A percentile compares a stretch with the other conserved stretches of the same genome.
phyloP scores from a whole-genome alignment of 371 early-diverging fungal species.

The Umbelopsis sp. region DNA sequence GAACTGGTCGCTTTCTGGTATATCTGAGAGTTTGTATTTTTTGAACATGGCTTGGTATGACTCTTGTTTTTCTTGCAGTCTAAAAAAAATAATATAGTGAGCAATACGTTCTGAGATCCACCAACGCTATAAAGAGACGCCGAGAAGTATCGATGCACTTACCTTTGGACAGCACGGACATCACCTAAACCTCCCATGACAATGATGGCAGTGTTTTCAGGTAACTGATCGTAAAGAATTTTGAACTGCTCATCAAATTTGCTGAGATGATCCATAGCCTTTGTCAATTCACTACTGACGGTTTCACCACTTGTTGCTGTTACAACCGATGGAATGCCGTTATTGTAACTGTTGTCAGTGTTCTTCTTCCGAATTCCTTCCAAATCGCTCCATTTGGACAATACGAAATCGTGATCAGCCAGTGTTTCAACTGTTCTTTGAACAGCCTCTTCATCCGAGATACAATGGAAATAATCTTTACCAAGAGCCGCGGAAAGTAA shows the following conservation, averaged over 20 bases:
- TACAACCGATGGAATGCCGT: constrained; percentile 26
- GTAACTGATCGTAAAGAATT: constrained; percentile 41
- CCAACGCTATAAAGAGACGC: too few relatives aligned
- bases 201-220: constrained; percentile 48
- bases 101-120: too few relatives aligned
- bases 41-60: constrained; percentile 9
- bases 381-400: constrained; percentile 29
- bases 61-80: constrained; percentile 11
- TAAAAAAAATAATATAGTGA: background rate
- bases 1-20: constrained; percentile 10
- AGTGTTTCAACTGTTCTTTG: constrained; percentile 31
- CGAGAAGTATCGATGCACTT: constrained; percentile 9
- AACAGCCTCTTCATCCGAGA: constrained; percentile 33
- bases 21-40: background rate
- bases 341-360: constrained; percentile 25
- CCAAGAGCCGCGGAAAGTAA: constrained; percentile 29
- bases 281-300: background rate
- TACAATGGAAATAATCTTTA: constrained; percentile 31
- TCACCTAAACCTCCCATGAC: constrained; percentile 57
- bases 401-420: constrained; percentile 31
- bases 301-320: constrained; percentile 8
- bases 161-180: constrained; percentile 43
- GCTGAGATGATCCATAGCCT: background rate
- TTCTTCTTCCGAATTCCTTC: constrained; percentile 24
- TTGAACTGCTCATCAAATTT: constrained; percentile 44